These are phyloP conservation scores for Oryza brachyantha DNA, from an alignment of 176 grass and related monocot species.

Conservation along the genomic window DNA sequence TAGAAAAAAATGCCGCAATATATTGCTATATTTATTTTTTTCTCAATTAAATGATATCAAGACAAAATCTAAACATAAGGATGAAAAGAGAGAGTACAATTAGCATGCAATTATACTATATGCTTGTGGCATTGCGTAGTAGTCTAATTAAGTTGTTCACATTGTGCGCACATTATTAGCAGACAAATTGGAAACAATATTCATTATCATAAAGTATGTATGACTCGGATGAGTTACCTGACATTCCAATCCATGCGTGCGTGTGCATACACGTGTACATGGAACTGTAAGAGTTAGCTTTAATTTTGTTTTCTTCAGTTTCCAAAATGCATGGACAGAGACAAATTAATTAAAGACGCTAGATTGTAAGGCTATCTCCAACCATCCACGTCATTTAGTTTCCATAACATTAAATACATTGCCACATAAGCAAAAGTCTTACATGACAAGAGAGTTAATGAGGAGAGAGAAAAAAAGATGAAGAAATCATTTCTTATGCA, in stretches of 20 bases:
- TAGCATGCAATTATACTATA: not conserved
- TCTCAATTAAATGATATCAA: not conserved
- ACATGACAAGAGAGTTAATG: too few species aligned
- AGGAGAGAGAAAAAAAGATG: too few species aligned
- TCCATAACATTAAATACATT: too few species aligned
- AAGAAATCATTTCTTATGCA: too few species aligned
- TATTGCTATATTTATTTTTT: not conserved
- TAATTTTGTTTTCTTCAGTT: not conserved
- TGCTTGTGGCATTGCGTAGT: not conserved
- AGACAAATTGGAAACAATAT: not conserved
- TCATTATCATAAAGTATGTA: not conserved
- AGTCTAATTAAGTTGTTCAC: not conserved
- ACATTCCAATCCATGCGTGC: not conserved
- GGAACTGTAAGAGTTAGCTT: not conserved
- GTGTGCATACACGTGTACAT: not conserved
- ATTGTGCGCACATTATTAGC: not conserved
- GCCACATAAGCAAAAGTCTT: too few species aligned
- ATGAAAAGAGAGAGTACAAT: not conserved
- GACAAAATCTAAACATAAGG: not conserved
- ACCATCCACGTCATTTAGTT: too few species aligned
- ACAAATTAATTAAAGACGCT: not conserved
- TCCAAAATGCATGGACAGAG: not conserved
- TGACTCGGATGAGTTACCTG: not conserved
- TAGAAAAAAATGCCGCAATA: not conserved
- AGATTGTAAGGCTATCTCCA: too few species aligned